Percentiles rank a stretch among this genome's conserved stretches.
These are phyloP conservation scores for Agarophyton chilense DNA, from an alignment of 23 red algal species.

Conservation along the genomic window DNA sequence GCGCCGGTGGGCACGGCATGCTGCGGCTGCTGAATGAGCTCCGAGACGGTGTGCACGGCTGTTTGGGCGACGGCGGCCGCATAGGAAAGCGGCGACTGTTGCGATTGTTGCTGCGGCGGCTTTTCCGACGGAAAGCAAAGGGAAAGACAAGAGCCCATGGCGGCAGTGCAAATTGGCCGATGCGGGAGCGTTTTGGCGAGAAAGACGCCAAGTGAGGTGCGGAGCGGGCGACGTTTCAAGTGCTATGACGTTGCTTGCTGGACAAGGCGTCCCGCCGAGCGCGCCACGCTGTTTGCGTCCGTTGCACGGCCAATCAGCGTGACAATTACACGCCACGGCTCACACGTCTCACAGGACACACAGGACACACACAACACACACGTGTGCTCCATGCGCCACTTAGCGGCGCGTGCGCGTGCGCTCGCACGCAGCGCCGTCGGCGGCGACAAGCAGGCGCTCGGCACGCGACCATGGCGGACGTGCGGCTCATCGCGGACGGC, in stretches of 20 bases:
- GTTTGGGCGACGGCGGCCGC: conserved; percentile 15
- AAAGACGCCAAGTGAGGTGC: not conserved
- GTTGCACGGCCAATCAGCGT: not conserved
- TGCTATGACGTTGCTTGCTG: too few species aligned
- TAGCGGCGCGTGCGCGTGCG: too few species aligned
- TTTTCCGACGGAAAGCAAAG: conserved; percentile 7
- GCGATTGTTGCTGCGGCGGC: not conserved
- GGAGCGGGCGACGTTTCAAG: not conserved
- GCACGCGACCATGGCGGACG: not conserved
- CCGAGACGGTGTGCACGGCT: not conserved
- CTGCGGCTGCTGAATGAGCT: conserved; percentile 28
- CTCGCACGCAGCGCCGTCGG: not conserved
- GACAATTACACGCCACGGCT: too few species aligned
- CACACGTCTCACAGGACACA: too few species aligned
- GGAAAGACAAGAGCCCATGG: conserved; percentile 26
- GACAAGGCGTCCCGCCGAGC: too few species aligned
- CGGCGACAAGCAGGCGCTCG: not conserved
- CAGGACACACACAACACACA: too few species aligned
- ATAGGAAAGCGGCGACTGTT: not conserved
- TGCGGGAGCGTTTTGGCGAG: not conserved
- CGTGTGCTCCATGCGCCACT: not conserved
- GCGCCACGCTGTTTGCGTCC: not conserved
- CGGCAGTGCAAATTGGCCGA: not conserved
- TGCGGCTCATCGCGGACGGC: not conserved
- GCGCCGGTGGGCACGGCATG: not conserved